phyloP scores from a whole-genome alignment of 2,329 filamentous ascomycete genomes.

The Ophiocordyceps australis region DNA sequence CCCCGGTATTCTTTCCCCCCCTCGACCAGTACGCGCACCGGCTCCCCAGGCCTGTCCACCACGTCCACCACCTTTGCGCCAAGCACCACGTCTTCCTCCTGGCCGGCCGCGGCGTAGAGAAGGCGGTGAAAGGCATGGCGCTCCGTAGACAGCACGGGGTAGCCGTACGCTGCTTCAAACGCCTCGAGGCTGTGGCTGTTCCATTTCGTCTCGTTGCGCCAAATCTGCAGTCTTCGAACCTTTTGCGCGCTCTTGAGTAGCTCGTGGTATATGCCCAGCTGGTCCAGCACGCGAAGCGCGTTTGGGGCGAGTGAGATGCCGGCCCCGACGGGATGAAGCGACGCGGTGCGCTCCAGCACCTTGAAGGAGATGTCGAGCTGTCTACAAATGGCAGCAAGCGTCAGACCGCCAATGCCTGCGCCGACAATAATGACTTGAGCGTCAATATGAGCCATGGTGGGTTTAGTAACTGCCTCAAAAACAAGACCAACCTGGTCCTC shows the following conservation, averaged over 20 bases:
- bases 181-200: slow-evolving; percentile 2
- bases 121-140: slow-evolving; percentile 5
- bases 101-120: slow-evolving; percentile 4
- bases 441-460: slow-evolving; percentile 1
- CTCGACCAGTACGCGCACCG: slow-evolving; percentile 3
- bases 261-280: slow-evolving; percentile 5
- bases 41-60: slow-evolving; percentile 2
- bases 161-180: slow-evolving; percentile 3
- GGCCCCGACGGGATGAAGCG: slow-evolving; percentile 4
- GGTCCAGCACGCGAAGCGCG: slow-evolving; percentile 4
- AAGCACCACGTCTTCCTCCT: slow-evolving; percentile 1
- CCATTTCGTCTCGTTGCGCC: slow-evolving; percentile 4
- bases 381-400: slow-evolving; percentile 4
- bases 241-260: slow-evolving; percentile 2
- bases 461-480: too few species aligned
- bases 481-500: neutral
- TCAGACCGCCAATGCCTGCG: slow-evolving; percentile 6
- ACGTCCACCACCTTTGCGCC: slow-evolving; percentile 4
- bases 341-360: slow-evolving; percentile 4
- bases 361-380: slow-evolving; percentile 4
- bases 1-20: slow-evolving; percentile 2
- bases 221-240: slow-evolving; percentile 4
- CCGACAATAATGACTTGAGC: slow-evolving; percentile 7
- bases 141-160: slow-evolving; percentile 4
- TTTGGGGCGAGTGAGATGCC: slow-evolving; percentile 6